Percentiles rank a stretch among this genome's conserved stretches.
Conservation (phyloP, 164 flowering plant species). For the Kalanchoe fedtschenkoi region DNA sequence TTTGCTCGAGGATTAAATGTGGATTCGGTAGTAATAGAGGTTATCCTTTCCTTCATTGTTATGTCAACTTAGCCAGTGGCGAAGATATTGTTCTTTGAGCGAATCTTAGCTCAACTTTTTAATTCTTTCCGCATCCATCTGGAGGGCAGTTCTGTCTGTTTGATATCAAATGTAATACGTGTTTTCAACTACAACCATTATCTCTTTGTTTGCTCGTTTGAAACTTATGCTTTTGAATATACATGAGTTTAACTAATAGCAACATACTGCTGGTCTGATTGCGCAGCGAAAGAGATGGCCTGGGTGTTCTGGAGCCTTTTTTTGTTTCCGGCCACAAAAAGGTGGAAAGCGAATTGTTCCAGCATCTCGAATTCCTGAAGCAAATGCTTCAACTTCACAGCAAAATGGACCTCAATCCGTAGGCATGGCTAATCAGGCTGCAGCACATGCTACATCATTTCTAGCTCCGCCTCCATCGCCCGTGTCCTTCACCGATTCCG, state of each 20-base stretch:
- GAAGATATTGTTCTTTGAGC: not conserved
- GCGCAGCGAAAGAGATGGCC: conserved; percentile 78
- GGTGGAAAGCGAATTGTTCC: conserved; percentile 88
- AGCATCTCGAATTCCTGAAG: conserved; percentile 72
- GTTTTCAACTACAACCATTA: not conserved
- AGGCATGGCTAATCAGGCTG: conserved; percentile 42
- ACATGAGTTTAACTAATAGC: not conserved
- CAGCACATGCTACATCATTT: conserved; percentile 51
- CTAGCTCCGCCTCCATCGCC: conserved; percentile 99
- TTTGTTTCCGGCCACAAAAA: conserved; percentile 69
- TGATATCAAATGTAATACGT: not conserved
- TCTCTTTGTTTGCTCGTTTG: not conserved
- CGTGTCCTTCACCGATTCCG: conserved; percentile 83
- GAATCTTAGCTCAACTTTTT: not conserved
- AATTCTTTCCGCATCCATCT: too few species aligned
- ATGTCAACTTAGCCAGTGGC: not conserved
- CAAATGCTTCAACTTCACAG: conserved; percentile 42
- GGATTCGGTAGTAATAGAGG: not conserved
- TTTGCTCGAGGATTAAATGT: not conserved
- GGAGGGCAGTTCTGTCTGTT: not conserved
- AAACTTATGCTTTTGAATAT: not conserved
- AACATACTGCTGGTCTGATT: conserved; percentile 11
- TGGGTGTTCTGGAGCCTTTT: conserved; percentile 59
- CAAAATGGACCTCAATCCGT: conserved; percentile 60
- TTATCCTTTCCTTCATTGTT: not conserved